These are phyloP conservation scores for Trichoderma virens DNA, from an alignment of 495 filamentous ascomycete genomes.

Conservation along the genomic window DNA sequence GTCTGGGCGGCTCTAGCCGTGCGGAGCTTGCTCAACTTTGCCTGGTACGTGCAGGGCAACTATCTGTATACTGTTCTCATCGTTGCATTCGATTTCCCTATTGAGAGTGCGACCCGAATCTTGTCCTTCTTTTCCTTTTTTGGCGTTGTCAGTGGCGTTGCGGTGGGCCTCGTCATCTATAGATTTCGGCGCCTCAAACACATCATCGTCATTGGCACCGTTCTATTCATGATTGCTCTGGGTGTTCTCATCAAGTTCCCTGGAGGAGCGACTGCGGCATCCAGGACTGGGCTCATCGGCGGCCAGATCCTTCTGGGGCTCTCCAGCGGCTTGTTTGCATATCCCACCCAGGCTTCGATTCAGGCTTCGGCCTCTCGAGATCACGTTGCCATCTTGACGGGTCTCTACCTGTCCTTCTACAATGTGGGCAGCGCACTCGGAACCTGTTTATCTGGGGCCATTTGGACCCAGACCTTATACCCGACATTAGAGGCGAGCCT, in stretches of 20 bases:
- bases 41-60: conserved; percentile 12
- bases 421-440: conserved; percentile 11
- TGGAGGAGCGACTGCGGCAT: not conserved
- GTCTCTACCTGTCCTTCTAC: conserved; percentile 12
- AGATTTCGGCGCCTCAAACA: conserved; percentile 9
- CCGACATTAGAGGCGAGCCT: not conserved
- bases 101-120: conserved; percentile 9
- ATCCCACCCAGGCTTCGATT: conserved; percentile 10
- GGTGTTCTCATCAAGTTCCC: conserved; percentile 5
- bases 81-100: conserved; percentile 9
- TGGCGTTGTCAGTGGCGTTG: conserved; percentile 10
- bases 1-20: conserved; percentile 37
- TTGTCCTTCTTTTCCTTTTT: conserved; percentile 12
- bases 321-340: conserved; percentile 10
- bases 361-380: conserved; percentile 10
- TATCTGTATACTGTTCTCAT: conserved; percentile 11
- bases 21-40: conserved; percentile 10
- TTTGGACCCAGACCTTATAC: conserved; percentile 9
- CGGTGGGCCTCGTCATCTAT: conserved; percentile 6
- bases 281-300: not conserved
- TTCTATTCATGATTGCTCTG: conserved; percentile 3
- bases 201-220: conserved; percentile 10
- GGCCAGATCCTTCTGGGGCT: conserved; percentile 10
- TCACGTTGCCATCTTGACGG: conserved; percentile 12
- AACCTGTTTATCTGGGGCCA: conserved; percentile 6